Conservation (phyloP, 306 rosid genomes). For the Begonia peltatifolia region DNA sequence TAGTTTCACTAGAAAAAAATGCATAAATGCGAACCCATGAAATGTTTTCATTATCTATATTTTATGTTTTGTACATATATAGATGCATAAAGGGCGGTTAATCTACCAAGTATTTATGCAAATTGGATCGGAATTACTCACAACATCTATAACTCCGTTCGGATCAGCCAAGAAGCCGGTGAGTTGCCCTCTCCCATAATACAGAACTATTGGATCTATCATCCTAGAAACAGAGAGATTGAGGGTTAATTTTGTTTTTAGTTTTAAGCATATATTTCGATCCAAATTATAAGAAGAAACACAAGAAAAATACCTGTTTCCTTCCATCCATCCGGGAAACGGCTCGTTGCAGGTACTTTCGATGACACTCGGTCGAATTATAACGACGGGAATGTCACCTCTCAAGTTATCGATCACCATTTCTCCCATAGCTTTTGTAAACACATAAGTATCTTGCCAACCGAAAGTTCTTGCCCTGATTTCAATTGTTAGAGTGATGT, state of each 20-base stretch:
- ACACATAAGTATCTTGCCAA: constrained; percentile 96
- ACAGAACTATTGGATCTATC: constrained; percentile 93
- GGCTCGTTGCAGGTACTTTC: constrained; percentile 88
- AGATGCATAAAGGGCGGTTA: too few relatives aligned
- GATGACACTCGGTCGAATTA: constrained; percentile 85
- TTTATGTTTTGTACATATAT: too few relatives aligned
- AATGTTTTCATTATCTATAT: too few relatives aligned
- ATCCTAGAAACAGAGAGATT: constrained; percentile 28
- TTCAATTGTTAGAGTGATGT: too few relatives aligned
- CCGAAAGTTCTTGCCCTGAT: constrained; percentile 66
- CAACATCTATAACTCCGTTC: constrained; percentile 84
- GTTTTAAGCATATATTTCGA: not conserved
- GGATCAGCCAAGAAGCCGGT: constrained; percentile 82
- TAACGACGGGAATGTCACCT: constrained; percentile 69
- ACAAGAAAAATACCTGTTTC: constrained; percentile 46
- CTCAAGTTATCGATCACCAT: constrained; percentile 77
- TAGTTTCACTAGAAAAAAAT: too few relatives aligned
- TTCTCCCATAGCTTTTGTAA: constrained; percentile 98
- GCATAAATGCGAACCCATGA: too few relatives aligned
- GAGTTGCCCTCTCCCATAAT: constrained; percentile 90
- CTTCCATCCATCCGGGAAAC: constrained; percentile 99
- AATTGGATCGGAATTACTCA: constrained; percentile 6
- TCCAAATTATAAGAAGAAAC: not conserved
- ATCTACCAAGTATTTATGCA: not conserved
- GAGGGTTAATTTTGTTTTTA: not conserved